Conservation (phyloP, 257 asterid genomes). For the Nicotiana knightiana region DNA sequence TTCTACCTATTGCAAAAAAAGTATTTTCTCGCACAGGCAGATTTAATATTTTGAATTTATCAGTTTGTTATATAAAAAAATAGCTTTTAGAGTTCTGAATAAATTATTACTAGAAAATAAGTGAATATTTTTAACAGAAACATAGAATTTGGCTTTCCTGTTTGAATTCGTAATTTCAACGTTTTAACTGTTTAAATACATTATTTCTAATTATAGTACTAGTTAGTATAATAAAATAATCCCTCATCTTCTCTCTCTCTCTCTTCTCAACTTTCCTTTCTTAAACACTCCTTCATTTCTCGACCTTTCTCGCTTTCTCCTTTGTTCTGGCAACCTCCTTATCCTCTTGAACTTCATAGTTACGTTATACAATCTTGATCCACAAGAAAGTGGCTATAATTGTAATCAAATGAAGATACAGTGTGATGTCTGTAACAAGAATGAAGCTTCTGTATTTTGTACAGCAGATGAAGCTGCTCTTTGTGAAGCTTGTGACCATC, state of each 20-base stretch:
- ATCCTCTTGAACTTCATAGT: not conserved
- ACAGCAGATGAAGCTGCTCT: constrained; percentile 38
- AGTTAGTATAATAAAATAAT: not conserved
- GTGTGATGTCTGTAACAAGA: constrained; percentile 28
- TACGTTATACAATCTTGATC: not conserved
- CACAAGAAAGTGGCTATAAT: not conserved
- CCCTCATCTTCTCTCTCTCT: not conserved
- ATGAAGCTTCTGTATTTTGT: constrained; percentile 28
- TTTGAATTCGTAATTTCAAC: too few relatives aligned
- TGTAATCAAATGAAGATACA: constrained; percentile 32
- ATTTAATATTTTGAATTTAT: too few relatives aligned
- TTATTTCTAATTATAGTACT: not conserved
- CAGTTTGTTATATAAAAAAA: too few relatives aligned
- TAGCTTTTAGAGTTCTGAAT: too few relatives aligned
- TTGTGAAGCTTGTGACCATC: constrained; percentile 27
- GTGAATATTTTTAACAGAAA: not conserved
- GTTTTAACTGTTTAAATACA: not conserved
- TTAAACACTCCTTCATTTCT: not conserved
- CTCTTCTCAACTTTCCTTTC: not conserved
- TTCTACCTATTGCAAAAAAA: too few relatives aligned
- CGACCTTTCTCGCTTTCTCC: not conserved
- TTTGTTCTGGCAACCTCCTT: not conserved
- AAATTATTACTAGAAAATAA: too few relatives aligned
- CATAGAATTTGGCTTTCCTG: too few relatives aligned
- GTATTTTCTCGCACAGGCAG: too few relatives aligned